phyloP scores from a whole-genome alignment of 805 yeast species.

The Novakomyces olei region DNA sequence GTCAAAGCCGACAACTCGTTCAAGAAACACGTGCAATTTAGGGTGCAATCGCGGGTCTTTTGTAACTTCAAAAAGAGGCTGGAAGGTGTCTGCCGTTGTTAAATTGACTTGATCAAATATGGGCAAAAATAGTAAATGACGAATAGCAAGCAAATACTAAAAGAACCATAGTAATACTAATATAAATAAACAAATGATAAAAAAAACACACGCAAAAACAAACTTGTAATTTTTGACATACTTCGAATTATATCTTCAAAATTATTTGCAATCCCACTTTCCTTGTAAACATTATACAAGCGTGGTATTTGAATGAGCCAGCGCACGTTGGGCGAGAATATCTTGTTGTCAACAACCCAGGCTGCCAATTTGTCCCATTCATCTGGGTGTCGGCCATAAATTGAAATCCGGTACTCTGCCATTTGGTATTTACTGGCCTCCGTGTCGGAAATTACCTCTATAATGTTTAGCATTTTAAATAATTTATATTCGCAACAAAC shows the following conservation, averaged over 20 bases:
- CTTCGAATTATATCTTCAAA: conserved; percentile 64
- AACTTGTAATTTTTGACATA: too few relatives aligned
- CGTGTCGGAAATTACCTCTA: conserved; percentile 86
- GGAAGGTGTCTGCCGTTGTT: too few relatives aligned
- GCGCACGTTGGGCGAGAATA: conserved; percentile 80
- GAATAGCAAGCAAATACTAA: too few relatives aligned
- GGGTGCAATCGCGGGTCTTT: conserved; percentile 71
- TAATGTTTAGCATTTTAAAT: too few relatives aligned
- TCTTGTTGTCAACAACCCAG: conserved; percentile 86
- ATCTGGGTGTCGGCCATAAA: conserved; percentile 69
- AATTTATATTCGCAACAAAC: too few relatives aligned
- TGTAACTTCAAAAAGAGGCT: conserved; percentile 79
- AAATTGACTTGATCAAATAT: too few relatives aligned
- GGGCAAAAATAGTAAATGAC: too few relatives aligned
- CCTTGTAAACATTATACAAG: conserved; percentile 70
- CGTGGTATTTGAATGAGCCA: conserved; percentile 95
- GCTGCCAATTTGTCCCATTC: conserved; percentile 93
- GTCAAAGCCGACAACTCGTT: conserved; percentile 92
- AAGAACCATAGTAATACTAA: too few relatives aligned
- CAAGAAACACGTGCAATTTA: conserved; percentile 69
- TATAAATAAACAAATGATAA: too few relatives aligned
- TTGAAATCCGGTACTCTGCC: conserved; percentile 88
- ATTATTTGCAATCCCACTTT: conserved; percentile 39
- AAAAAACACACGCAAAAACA: too few relatives aligned
- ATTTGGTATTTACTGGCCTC: conserved; percentile 91